Percentiles rank a stretch among this genome's conserved stretches.
Conservation (phyloP, 257 asterid species). For the Dorcoceras hygrometricum region DNA sequence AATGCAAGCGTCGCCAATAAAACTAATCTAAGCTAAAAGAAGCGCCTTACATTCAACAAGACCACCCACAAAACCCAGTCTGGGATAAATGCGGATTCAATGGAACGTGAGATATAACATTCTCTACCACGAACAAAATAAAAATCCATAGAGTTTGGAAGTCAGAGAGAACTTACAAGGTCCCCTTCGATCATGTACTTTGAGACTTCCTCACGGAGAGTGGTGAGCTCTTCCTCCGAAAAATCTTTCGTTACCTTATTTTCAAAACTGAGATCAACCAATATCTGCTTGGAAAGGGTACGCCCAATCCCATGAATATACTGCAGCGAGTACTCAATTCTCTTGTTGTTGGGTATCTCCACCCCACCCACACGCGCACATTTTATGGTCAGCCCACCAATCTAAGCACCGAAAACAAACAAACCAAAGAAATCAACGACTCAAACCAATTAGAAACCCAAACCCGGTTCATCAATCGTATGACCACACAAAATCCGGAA, state of each 20-base stretch:
- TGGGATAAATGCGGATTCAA: no score
- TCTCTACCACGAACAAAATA: neutral
- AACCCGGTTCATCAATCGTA: neutral
- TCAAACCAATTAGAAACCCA: neutral
- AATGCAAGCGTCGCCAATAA: neutral
- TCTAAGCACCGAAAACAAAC: slow-evolving; percentile 30
- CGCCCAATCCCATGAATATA: slow-evolving; percentile 97
- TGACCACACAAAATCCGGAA: neutral
- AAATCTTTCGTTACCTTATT: slow-evolving; percentile 78
- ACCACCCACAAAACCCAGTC: neutral
- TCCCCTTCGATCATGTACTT: slow-evolving; percentile 97
- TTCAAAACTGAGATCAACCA: slow-evolving; percentile 65
- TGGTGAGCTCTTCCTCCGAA: slow-evolving; percentile 87
- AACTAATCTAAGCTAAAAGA: neutral
- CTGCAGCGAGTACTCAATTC: slow-evolving; percentile 86
- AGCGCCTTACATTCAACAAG: neutral
- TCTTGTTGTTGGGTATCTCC: slow-evolving; percentile 92
- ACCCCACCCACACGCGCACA: slow-evolving; percentile 99
- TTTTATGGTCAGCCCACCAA: slow-evolving; percentile 69
- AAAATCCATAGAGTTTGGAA: neutral
- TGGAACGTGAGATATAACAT: neutral
- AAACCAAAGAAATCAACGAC: neutral
- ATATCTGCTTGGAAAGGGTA: slow-evolving; percentile 58
- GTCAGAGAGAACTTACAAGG: slow-evolving; percentile 49
- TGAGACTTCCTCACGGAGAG: slow-evolving; percentile 84